phyloP scores from a whole-genome alignment of 257 asterid genomes.

The Pogostemon cablin region DNA sequence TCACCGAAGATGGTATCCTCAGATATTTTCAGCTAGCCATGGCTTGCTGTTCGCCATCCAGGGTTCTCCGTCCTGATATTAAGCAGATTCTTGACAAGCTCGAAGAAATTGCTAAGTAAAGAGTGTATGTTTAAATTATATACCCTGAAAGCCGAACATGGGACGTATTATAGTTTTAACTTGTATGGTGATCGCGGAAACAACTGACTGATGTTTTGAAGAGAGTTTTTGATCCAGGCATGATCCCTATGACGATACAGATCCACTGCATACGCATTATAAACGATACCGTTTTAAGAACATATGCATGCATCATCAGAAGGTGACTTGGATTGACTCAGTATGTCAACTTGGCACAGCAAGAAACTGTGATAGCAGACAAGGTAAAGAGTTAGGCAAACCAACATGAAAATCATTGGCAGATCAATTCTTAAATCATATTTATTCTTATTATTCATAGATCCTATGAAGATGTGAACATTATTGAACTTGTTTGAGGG shows the following conservation, averaged over 20 bases:
- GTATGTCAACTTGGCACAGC: conserved; percentile 1
- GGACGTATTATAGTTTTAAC: conserved; percentile 14
- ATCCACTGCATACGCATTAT: too few species aligned
- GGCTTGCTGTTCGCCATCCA: conserved; percentile 87
- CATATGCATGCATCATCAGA: conserved; percentile 5
- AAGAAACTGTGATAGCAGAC: conserved; percentile 1
- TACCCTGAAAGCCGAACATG: too few species aligned
- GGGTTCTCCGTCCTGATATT: conserved; percentile 62
- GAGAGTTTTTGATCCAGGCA: conserved; percentile 12
- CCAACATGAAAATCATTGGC: too few species aligned
- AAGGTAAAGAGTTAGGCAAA: too few species aligned
- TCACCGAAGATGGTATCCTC: conserved; percentile 49
- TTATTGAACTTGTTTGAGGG: too few species aligned
- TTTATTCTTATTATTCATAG: too few species aligned
- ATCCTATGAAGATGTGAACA: too few species aligned
- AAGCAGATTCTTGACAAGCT: conserved; percentile 70
- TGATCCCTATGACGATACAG: background rate
- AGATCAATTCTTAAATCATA: too few species aligned
- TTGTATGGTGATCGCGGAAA: conserved; percentile 30
- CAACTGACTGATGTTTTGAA: conserved; percentile 24
- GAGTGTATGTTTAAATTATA: background rate
- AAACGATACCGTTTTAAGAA: too few species aligned
- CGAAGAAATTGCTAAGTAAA: conserved; percentile 61
- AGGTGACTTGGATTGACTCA: conserved; percentile 27
- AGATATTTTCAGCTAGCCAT: conserved; percentile 69